A percentile compares a stretch with the other conserved stretches of the same genome.
phyloP scores from a whole-genome alignment of 2,329 filamentous ascomycete species.

The Sphaerulina musiva region DNA sequence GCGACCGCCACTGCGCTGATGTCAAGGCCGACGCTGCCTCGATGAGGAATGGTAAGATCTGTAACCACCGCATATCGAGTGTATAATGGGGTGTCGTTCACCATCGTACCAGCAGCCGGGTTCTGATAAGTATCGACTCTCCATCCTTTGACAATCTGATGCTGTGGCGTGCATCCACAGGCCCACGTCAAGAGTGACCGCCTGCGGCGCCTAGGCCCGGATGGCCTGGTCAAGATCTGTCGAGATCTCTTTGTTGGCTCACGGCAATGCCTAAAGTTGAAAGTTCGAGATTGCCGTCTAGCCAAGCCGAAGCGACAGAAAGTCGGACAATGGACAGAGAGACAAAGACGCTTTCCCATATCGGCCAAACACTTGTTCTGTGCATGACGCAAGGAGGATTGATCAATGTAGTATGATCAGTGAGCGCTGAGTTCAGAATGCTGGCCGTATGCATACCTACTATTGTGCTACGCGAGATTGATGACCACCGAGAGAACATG shows the following conservation, averaged over 20 bases:
- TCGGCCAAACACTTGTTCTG: conserved; percentile 4
- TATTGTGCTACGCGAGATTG: conserved; percentile 1
- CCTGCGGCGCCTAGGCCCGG: conserved; percentile 1
- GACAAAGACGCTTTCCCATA: background rate
- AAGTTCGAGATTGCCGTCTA: conserved; percentile 2
- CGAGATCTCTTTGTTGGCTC: conserved; percentile 5
- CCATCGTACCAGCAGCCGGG: background rate
- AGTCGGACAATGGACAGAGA: conserved; percentile 9
- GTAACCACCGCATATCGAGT: conserved; percentile 4
- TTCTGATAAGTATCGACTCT: conserved; percentile 5
- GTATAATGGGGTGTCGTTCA: background rate
- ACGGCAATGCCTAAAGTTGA: conserved; percentile 6
- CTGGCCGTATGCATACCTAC: background rate
- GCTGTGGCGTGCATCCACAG: conserved; percentile 2
- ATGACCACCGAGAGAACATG: background rate
- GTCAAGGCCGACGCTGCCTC: conserved; percentile 12
- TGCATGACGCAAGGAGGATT: background rate
- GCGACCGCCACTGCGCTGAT: conserved; percentile 37
- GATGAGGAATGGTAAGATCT: conserved; percentile 7
- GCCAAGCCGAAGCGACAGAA: conserved; percentile 4
- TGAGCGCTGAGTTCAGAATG: background rate
- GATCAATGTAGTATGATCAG: background rate
- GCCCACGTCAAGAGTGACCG: conserved; percentile 10
- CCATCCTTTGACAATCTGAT: conserved; percentile 1
- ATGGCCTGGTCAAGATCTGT: background rate